Base-by-base conservation (phyloP, 495 filamentous ascomycete genomes). In the Tetracladium marchalianum region DNA sequence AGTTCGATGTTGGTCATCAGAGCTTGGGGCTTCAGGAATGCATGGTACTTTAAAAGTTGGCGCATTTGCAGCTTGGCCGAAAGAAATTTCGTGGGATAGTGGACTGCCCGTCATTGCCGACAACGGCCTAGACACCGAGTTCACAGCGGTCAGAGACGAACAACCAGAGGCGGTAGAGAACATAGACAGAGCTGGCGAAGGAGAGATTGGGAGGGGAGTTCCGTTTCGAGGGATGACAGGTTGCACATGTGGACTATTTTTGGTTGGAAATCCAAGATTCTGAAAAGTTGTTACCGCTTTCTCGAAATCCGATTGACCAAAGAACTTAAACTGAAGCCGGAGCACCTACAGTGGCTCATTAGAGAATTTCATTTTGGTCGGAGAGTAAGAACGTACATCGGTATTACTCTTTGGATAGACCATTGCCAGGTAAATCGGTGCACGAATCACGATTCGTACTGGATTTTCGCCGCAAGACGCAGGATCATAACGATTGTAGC, bases 291-390 rank as follows among this genome's bases (percentile, higher is more conserved):
- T 44, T 34, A 57, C 22, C 9, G 45, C 65, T 12, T 39, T 55
- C 7, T 59, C 48, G 47, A 62, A 73, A 36, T 68, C 65, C 11
- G 45, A 15, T 3, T 60, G 60, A 11, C 51, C 57, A 11, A 48
- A 40, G 46, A 72, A 69, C 43, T 63, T 68, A 1, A 74, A 44
- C 48, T 74, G 70, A 51, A 71, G 55, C n/a, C 70, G 58, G 32
- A 60, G 66, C 33, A 66, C 54, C 70, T 73, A 34, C 7, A 22
- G 22, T 13, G 7, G 12, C 8, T 39, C 37, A 36, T 39, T 12
- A 53, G 31, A 45, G n/a, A n/a, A n/a, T n/a, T n/a, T n/a, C n/a
- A n/a, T n/a, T n/a, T n/a, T n/a, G n/a, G n/a, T n/a, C 13, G 31
- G 16, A 33, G 32, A 17, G 3, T 16, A 32, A 33, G 34, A 15